A percentile compares a stretch with the other conserved stretches of the same genome.
phyloP scores from a whole-genome alignment of 2,329 filamentous ascomycete genomes.

The Arthrobotrys musiformis region DNA sequence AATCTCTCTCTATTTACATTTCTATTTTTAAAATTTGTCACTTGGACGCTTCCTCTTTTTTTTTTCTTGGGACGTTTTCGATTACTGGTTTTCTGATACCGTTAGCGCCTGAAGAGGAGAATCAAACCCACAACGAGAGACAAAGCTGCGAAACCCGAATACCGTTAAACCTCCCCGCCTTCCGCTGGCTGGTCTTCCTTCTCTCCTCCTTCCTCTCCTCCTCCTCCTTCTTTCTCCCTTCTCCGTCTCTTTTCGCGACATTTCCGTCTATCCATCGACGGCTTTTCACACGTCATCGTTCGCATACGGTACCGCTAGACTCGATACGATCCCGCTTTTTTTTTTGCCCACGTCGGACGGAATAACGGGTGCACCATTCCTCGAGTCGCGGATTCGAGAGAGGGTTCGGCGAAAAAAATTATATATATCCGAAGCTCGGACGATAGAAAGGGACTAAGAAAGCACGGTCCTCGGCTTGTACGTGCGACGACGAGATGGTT shows the following conservation, averaged over 20 bases:
- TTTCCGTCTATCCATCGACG: neutral
- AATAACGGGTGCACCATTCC: neutral
- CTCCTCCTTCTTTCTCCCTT: neutral
- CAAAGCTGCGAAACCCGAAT: conserved; percentile 31
- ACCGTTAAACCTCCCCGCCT: conserved; percentile 30
- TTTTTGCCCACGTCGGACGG: neutral
- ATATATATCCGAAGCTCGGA: too few relatives aligned
- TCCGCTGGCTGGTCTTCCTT: conserved; percentile 3
- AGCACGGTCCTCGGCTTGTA: neutral
- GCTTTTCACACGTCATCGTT: neutral
- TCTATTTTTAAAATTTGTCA: neutral
- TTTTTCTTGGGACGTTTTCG: conserved; percentile 6
- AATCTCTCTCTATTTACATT: neutral
- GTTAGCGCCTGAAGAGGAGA: conserved; percentile 40
- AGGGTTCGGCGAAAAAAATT: neutral
- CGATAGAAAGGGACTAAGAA: neutral
- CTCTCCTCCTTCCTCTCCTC: neutral
- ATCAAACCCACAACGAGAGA: conserved; percentile 42
- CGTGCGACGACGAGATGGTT: conserved; percentile 41
- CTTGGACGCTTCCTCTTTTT: neutral
- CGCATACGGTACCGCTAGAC: neutral
- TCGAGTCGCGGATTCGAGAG: conserved; percentile 8
- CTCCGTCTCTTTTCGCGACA: conserved; percentile 6
- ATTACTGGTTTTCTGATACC: conserved; percentile 26
- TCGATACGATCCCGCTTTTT: neutral